Evolutionary conservation across 2,329 filamentous ascomycete species (phyloP), one percentile per base, ranked within the genome.

Genomic region (Penicillium olsonii): DNA sequence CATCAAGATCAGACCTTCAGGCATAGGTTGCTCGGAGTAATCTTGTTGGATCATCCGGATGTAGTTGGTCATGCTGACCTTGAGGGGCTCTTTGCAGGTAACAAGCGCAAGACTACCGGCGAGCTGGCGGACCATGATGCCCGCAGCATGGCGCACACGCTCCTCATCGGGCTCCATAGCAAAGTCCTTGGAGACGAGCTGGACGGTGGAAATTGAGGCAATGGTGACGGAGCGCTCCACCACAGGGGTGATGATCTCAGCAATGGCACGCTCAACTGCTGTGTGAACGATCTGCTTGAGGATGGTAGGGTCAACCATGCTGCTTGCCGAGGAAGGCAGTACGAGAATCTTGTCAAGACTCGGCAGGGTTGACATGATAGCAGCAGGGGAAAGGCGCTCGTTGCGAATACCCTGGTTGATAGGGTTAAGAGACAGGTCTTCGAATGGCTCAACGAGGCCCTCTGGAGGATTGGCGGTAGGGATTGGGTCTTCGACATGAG

Each of bases 141-240:
- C 85, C 3, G 94, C 92, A 26, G 92, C 88, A 42, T 85, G 87
- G 44, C 91, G 87, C 45, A 97, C 81, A 54, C 90, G 88, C 57
- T 89, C 88, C 72, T 95, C 90, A 63, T 96, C 91, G 2, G 87
- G 84, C 65, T 99, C 95, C 45, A 92, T 95, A 0, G 90, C 88
- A 67, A 97, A 99, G 68, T 99, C 94, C 68, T 99, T 99, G 61
- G 89, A 86, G 35, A 99, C 89, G 73, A 99, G 88, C 70, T 97
- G 91, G 53, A 91, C 88, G 0, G 95, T 96, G 2, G 92, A 95
- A 52, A 99, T 97, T 1, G 92, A 92, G 38, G 94, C 94, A 68
- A 99, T 99, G 0, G 95, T 97, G 33, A 99, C 92, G 2, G 94
- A 99, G 46, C 94, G 84, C 69, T 99, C 95, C 12, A 99, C 95